Evolutionary conservation across 371 early-diverging fungal species (phyloP), one percentile per base, ranked within the genome.

Genomic region (Mucor racemosus): DNA sequence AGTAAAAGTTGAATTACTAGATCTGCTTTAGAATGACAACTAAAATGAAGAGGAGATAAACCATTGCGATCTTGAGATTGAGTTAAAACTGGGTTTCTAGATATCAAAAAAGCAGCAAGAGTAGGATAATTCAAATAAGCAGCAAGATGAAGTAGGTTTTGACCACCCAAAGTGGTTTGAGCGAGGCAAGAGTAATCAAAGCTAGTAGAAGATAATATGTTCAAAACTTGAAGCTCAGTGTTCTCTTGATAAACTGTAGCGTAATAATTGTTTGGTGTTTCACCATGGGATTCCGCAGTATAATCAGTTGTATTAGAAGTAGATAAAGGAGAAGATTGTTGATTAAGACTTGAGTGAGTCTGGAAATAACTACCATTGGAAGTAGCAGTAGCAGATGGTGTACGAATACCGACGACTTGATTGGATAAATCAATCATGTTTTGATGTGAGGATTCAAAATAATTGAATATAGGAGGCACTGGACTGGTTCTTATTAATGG

Each of bases 351-450:
- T 48, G 42, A 42, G 42, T 17, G 48, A 21, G 48, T 4, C 7
- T 48, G 48, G 9, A 48, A 21, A 6, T 48, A 48, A 19, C 10
- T 19, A 31, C 19, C 33, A 14, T 38, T 40, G 11, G 58, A 14
- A 26, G 36, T 6, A 13, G 14, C 15, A 15, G 31, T 40, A 40
- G 46, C 53, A 13, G 58, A 54, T 34, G 54, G 54, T 3, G 34
- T 34, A 13, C 42, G 60, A 7, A 14, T n/a, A 33, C 42, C 42
- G 33, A 33, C 6, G 2, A 17, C 42, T 60, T 92, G 91, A 44
- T 92, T 78, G 0, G 92, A 88, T 40, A 95, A 83, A 69, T 91
- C 91, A 78, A 91, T 82, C 54, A 95, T 71, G 31, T 89, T 86
- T 60, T 88, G 84, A 58, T 92, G 90, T 13, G 88, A 79, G 66